Base-by-base conservation (phyloP, 306 rosid species). In the Lathyrus tuberosus region DNA sequence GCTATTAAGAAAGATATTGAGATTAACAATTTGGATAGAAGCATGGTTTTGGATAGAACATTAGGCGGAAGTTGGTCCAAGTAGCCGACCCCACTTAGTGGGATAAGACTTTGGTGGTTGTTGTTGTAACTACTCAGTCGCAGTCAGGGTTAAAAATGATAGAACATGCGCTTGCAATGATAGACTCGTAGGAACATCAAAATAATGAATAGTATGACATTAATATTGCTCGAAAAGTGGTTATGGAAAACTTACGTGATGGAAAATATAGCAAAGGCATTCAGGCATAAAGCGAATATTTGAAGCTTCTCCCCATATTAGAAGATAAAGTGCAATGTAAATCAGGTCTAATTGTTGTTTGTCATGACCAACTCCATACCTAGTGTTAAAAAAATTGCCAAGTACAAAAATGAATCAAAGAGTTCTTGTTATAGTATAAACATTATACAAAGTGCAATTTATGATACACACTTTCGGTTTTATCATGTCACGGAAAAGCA, bases 251-350 rank as follows among this genome's bases (percentile, higher is more conserved):
- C 89, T 75, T 80, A 95, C 99, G 78, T 83, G 77, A 81, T 95
- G 99, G 82, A 95, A 95, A 71, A 95, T 87, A 73, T 88, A 95
- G 89, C 99, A 95, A 59, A 95, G 69, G 80, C 99, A 95, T 86
- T 95, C 99, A 58, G 99, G 96, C 99, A 95, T 95, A 84, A 95
- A 95, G 46, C 99, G 95, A 76, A 89, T 51, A 76, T 95, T 95
- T 79, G 99, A 91, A 84, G 99, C 99, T 87, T 95, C 99, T 40
- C 99, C 99, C 99, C 99, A 95, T 70, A 95, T 89, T 74, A 95
- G 97, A 84, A 95, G 86, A 87, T 91, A 90, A 72, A 95, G 99
- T 37, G 86, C 95, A 61, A 89, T 86, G 81, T 84, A 91, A 57
- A 95, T 84, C 53, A 95, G 89, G 44, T 84, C 80, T 80, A 91